These are phyloP conservation scores for Diplodia seriata DNA, from an alignment of 2,329 filamentous ascomycete species.

Conservation along the genomic window DNA sequence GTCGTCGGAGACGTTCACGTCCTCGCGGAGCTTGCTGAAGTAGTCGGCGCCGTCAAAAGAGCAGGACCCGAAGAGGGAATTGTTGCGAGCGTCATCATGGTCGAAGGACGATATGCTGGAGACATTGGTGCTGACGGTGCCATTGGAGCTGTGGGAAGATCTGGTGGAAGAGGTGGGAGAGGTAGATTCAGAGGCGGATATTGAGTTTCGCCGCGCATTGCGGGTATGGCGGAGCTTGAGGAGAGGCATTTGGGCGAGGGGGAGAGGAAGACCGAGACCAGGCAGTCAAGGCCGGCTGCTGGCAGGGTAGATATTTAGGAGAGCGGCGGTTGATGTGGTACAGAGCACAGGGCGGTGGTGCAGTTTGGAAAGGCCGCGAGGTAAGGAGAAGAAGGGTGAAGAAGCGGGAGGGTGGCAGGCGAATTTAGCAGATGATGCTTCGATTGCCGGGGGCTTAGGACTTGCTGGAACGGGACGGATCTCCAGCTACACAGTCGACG, in stretches of 20 bases:
- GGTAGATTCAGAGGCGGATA: slow-evolving; percentile 6
- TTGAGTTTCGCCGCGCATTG: background rate
- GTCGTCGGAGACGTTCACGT: slow-evolving; percentile 36
- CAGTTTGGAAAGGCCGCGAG: background rate
- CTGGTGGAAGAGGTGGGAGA: slow-evolving; percentile 18
- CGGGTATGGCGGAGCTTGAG: background rate
- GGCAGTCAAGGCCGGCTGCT: background rate
- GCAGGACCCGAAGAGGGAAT: slow-evolving; percentile 25
- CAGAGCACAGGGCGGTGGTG: background rate
- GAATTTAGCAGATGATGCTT: slow-evolving; percentile 1
- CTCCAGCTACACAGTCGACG: background rate
- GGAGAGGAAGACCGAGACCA: background rate
- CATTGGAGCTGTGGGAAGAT: slow-evolving; percentile 19
- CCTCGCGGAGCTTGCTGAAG: slow-evolving; percentile 44
- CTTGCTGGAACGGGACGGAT: slow-evolving; percentile 29
- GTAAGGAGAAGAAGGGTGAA: slow-evolving; percentile 4
- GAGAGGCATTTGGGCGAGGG: slow-evolving; percentile 9
- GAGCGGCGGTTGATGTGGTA: background rate
- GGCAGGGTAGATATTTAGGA: background rate
- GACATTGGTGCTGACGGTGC: slow-evolving; percentile 20
- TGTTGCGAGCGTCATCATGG: slow-evolving; percentile 4
- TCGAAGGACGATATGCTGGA: slow-evolving; percentile 24
- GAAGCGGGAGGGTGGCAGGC: background rate
- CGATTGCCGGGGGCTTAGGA: slow-evolving; percentile 2
- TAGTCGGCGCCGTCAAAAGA: slow-evolving; percentile 43